Percentiles rank a stretch among this genome's conserved stretches.
Evolutionary conservation across 192 early-diverging fungal genomes (phyloP).

Genomic region (Coemansia furcata): DNA sequence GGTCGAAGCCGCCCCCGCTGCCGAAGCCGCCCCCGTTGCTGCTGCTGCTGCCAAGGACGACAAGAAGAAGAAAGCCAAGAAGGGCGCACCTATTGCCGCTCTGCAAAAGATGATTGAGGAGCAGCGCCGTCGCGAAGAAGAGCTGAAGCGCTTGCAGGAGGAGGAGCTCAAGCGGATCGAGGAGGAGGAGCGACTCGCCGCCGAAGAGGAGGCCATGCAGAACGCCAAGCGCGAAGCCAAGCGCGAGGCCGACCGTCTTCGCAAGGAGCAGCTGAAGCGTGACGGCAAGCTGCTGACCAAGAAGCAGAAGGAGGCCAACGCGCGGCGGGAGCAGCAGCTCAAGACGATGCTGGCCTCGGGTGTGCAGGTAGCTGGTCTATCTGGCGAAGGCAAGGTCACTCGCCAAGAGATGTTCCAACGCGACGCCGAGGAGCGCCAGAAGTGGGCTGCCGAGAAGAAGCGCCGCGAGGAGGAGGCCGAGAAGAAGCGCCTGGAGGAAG

Average conservation of each 20-base stretch:
- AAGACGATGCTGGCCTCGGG: slow-evolving; percentile 78
- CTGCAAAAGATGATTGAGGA: slow-evolving; percentile 59
- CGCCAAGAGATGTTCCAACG: slow-evolving; percentile 16
- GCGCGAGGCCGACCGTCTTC: slow-evolving; percentile 73
- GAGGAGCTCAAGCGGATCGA: slow-evolving; percentile 64
- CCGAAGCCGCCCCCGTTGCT: slow-evolving; percentile 19
- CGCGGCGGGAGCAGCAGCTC: slow-evolving; percentile 64
- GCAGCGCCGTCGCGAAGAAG: slow-evolving; percentile 65
- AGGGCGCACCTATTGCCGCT: slow-evolving; percentile 40
- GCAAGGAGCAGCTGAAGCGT: slow-evolving; percentile 87
- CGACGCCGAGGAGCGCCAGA: slow-evolving; percentile 47
- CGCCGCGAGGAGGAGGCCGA: slow-evolving; percentile 65
- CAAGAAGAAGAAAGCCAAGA: slow-evolving; percentile 40
- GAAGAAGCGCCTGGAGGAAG: slow-evolving; percentile 58
- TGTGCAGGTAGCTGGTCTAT: slow-evolving; percentile 63
- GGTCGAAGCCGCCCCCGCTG: slow-evolving; percentile 20
- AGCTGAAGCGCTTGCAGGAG: slow-evolving; percentile 74
- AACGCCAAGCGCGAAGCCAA: slow-evolving; percentile 51
- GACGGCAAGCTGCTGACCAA: slow-evolving; percentile 92
- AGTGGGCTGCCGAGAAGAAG: slow-evolving; percentile 47
- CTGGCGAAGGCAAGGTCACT: slow-evolving; percentile 14
- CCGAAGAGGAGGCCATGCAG: slow-evolving; percentile 66
- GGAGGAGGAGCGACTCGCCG: slow-evolving; percentile 64
- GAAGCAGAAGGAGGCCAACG: slow-evolving; percentile 85
- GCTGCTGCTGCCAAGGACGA: slow-evolving; percentile 16